Evolutionary conservation across 805 yeast genomes (phyloP), one percentile per base, ranked within the genome.

Genomic region (Myxozyma neglecta): DNA sequence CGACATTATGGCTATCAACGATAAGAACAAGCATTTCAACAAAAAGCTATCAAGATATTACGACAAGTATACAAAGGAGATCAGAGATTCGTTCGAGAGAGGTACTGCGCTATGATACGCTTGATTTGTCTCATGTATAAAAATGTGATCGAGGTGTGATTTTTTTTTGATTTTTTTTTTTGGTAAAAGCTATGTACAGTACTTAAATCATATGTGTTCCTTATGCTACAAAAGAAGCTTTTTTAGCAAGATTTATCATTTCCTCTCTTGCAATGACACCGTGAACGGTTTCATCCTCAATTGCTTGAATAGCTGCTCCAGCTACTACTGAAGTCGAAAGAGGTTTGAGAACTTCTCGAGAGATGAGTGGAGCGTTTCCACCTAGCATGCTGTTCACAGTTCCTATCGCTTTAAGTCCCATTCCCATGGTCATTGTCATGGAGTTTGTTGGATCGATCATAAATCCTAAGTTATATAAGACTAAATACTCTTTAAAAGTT

Each of bases 21-120:
- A 85, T 65, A 86, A 85, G 73, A 89, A 89, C 76, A 82, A 80
- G 70, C 86, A 86, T 67, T 89, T 88, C 74, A 89, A 88, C 74
- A 82, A 81, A 70, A 88, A 89, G 69, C 75, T 89, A 65, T 73
- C 81, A 49, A 76, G 91, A 37, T 84, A 84, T 64, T 85, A 84
- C 67, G 81, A 79, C 61, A 75, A 77, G 59, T 76, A 75, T 51
- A 72, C 74, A 9, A 67, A 71, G 59, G 75, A 73, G 50, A 72
- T 73, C 37, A 56, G 72, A 14, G 78, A 74, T 49, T 65, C 75
- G 5, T 70, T 75, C 39, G 77, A 75, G 57, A 65, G 77, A 6
- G 78, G 78, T 6, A 73, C 77, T 16, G 76, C 77, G 5, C 43
- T 70, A 45, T 71, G 69, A 54, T 29, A n/a, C 9, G 13, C 18